A percentile compares a stretch with the other conserved stretches of the same genome.
phyloP scores from a whole-genome alignment of 371 early-diverging fungal species.

The Entomophthora muscae region DNA sequence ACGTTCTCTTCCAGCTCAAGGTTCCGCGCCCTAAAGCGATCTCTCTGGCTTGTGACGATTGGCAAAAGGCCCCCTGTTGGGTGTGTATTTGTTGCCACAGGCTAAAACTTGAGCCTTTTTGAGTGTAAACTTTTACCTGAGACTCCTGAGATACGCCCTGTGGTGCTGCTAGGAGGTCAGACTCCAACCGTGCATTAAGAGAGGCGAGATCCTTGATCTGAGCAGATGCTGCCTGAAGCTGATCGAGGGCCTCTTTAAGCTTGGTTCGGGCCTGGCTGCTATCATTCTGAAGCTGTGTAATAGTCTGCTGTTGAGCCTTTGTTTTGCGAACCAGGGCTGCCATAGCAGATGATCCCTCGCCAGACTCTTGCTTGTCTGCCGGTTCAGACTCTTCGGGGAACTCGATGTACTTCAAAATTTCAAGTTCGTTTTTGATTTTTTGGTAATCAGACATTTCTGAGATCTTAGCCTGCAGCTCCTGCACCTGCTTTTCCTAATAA shows the following conservation, averaged over 20 bases:
- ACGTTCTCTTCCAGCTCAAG: constrained; percentile 62
- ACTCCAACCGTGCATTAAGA: constrained; percentile 19
- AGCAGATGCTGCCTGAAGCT: constrained; percentile 14
- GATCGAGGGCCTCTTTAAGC: not conserved
- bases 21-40: constrained; percentile 71
- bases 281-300: not conserved
- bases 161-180: constrained; percentile 16
- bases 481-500: constrained; percentile 13
- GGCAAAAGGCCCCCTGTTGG: constrained; percentile 45
- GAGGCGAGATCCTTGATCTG: constrained; percentile 15
- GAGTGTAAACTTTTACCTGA: too few relatives aligned
- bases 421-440: constrained; percentile 66
- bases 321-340: not conserved
- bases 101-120: too few relatives aligned
- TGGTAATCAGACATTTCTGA: constrained; percentile 52
- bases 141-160: constrained; percentile 22
- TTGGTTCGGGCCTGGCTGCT: not conserved
- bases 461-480: constrained; percentile 20
- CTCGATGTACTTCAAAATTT: constrained; percentile 44
- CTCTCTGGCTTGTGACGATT: constrained; percentile 75
- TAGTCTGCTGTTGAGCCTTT: not conserved
- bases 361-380: not conserved
- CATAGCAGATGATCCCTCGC: not conserved
- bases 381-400: constrained; percentile 10
- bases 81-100: not conserved